phyloP scores from a whole-genome alignment of 1,284 basidiomycete genomes.

The Thelephora terrestris region DNA sequence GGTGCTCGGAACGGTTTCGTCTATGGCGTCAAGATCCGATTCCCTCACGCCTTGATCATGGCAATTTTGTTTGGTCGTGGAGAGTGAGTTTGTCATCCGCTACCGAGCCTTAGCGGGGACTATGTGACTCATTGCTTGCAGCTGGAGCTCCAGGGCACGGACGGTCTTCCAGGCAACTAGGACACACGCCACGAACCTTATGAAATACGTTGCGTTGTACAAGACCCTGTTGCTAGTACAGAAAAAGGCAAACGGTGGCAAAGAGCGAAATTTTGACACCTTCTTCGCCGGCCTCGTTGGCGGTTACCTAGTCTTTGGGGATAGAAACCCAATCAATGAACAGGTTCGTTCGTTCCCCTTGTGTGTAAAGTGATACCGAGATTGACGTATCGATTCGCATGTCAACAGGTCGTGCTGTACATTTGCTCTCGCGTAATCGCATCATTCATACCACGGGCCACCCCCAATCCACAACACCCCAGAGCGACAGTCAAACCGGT shows the following conservation, averaged over 20 bases:
- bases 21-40: constrained; percentile 86
- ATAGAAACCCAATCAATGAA: constrained; percentile 95
- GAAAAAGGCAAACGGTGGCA: constrained; percentile 72
- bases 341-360: constrained; percentile 51
- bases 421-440: constrained; percentile 84
- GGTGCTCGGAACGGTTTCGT: constrained; percentile 94
- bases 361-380: too few species aligned
- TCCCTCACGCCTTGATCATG: constrained; percentile 99
- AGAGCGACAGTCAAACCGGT: constrained; percentile 48
- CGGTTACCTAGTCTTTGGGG: constrained; percentile 90
- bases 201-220: constrained; percentile 92
- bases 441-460: constrained; percentile 75
- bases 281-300: constrained; percentile 90
- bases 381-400: not conserved
- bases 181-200: constrained; percentile 82
- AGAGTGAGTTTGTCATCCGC: constrained; percentile 47
- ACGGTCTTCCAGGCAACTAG: constrained; percentile 83
- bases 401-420: constrained; percentile 87
- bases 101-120: constrained; percentile 2
- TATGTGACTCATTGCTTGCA: constrained; percentile 18
- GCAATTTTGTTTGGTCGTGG: constrained; percentile 89
- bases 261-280: constrained; percentile 74
- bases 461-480: constrained; percentile 30
- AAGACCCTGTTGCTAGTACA: constrained; percentile 81
- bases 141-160: constrained; percentile 57